Percentiles rank a stretch among this genome's conserved stretches.
These are phyloP conservation scores for Lecanoromycetidae sp. DNA, from an alignment of 2,329 filamentous ascomycete genomes.

Conservation along the genomic window DNA sequence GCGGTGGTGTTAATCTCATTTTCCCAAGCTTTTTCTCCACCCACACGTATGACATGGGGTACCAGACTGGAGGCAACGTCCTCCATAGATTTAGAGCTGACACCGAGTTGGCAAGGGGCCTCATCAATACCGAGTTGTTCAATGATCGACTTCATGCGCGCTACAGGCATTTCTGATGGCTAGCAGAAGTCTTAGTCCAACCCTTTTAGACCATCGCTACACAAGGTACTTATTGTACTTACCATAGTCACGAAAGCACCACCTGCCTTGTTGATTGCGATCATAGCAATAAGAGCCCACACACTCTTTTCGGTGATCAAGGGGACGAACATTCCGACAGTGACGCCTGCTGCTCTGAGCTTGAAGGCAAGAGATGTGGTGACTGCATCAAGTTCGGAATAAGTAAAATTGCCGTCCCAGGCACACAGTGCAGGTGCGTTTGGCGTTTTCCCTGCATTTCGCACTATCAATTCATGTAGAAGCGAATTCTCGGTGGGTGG, in stretches of 20 bases:
- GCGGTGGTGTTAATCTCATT: background rate
- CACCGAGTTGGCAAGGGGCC: background rate
- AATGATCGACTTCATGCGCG: background rate
- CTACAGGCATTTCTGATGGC: background rate
- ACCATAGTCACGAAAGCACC: constrained; percentile 13
- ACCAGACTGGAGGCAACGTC: background rate
- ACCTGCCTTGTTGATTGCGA: constrained; percentile 28
- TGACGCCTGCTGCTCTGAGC: background rate
- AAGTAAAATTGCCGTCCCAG: constrained; percentile 5
- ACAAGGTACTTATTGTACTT: background rate
- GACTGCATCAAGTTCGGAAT: background rate
- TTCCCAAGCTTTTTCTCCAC: background rate
- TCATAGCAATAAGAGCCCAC: constrained; percentile 26
- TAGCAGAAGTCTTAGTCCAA: background rate
- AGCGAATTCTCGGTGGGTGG: background rate
- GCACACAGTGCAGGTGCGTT: background rate
- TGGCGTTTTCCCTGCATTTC: background rate
- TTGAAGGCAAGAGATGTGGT: background rate
- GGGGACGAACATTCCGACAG: constrained; percentile 20
- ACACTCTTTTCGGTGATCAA: constrained; percentile 29
- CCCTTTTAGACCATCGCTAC: background rate
- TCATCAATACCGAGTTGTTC: background rate
- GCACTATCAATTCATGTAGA: constrained; percentile 7
- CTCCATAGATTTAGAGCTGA: background rate
- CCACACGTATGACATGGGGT: background rate